Conservation (phyloP, 2,329 filamentous ascomycete species). For the Apiospora sp. region DNA sequence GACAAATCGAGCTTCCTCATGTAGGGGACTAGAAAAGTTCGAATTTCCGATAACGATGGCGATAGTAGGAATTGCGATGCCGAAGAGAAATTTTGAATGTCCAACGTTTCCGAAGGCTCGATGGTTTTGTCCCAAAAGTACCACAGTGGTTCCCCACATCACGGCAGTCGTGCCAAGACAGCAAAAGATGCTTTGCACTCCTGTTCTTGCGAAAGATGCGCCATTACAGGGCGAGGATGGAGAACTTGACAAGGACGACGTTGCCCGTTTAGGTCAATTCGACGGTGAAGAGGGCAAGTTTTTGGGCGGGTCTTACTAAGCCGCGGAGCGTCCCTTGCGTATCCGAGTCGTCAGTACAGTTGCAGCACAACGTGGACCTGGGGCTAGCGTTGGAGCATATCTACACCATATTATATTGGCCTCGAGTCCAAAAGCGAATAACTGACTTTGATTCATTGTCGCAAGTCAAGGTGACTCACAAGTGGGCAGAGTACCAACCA, state of each 20-base stretch:
- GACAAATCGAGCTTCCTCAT: background rate
- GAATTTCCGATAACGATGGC: background rate
- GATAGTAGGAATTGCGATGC: background rate
- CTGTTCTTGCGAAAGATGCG: conserved; percentile 28
- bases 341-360: background rate
- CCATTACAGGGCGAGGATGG: conserved; percentile 29
- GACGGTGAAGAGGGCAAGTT: conserved; percentile 26
- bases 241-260: conserved; percentile 29
- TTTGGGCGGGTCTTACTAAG: conserved; percentile 18
- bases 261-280: conserved; percentile 29
- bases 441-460: too few species aligned
- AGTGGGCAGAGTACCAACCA: conserved; percentile 23
- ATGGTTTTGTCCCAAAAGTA: background rate
- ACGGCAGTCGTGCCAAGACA: background rate
- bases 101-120: background rate
- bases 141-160: background rate
- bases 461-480: too few species aligned
- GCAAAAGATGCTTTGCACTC: conserved; percentile 26
- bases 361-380: background rate
- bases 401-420: background rate
- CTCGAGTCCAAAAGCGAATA: background rate
- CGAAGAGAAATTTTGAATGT: background rate
- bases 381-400: background rate
- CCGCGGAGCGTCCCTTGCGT: background rate
- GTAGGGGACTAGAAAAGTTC: background rate